A percentile compares a stretch with the other conserved stretches of the same genome.
Conservation (phyloP, 768 basidiomycete species). For the Pleurotus salmoneostramineus region DNA sequence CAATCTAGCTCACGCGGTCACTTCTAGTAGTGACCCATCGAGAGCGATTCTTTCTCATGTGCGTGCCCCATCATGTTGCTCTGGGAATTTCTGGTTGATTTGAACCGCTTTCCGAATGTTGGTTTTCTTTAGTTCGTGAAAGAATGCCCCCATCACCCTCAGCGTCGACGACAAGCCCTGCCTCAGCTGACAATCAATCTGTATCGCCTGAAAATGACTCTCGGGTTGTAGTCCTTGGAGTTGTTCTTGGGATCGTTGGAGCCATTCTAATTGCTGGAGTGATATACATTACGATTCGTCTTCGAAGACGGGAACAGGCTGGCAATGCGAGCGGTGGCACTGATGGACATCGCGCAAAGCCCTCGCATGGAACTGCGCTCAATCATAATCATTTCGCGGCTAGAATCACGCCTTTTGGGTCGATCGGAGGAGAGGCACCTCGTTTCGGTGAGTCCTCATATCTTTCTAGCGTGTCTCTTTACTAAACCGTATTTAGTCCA, state of each 20-base stretch:
- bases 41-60: constrained; percentile 5
- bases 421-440: constrained; percentile 28
- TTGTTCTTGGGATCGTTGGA: constrained; percentile 26
- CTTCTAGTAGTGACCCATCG: background rate
- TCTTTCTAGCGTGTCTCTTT: background rate
- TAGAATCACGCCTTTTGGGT: constrained; percentile 38
- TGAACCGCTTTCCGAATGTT: background rate
- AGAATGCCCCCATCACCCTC: constrained; percentile 6
- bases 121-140: background rate
- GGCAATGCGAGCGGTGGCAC: background rate
- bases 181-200: background rate
- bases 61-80: background rate
- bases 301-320: constrained; percentile 20
- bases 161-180: background rate
- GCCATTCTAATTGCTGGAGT: constrained; percentile 24
- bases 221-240: constrained; percentile 23
- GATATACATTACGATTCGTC: constrained; percentile 27
- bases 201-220: constrained; percentile 19
- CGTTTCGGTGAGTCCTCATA: constrained; percentile 30
- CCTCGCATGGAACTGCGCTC: constrained; percentile 25
- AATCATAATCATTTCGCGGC: constrained; percentile 32
- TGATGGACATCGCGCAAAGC: constrained; percentile 15
- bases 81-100: background rate
- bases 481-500: constrained; percentile 29
- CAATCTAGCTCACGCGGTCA: constrained; percentile 1